These are phyloP conservation scores for Colletotrichum limetticola DNA, from an alignment of 2,329 filamentous ascomycete genomes.

Conservation along the genomic window DNA sequence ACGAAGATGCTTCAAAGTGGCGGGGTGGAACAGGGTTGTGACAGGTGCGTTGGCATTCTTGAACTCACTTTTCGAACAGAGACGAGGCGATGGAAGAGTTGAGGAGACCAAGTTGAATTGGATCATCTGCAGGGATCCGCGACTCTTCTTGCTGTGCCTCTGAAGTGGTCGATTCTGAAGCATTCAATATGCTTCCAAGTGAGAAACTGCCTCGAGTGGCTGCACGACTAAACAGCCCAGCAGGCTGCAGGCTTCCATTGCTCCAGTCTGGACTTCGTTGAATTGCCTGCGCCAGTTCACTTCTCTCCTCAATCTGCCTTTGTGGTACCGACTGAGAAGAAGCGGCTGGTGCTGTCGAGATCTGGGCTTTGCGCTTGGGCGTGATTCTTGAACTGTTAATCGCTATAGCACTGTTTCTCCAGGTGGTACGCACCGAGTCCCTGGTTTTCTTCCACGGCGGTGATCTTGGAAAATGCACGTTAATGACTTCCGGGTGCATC, in stretches of 20 bases:
- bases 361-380: background rate
- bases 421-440: slow-evolving; percentile 42
- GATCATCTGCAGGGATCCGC: background rate
- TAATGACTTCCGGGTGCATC: slow-evolving; percentile 49
- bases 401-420: background rate
- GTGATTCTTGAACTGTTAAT: background rate
- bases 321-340: background rate
- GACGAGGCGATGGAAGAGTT: slow-evolving; percentile 19
- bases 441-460: slow-evolving; percentile 51
- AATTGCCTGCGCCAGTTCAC: background rate
- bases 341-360: background rate
- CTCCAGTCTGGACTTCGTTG: slow-evolving; percentile 24
- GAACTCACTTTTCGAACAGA: slow-evolving; percentile 15
- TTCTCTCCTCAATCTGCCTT: background rate
- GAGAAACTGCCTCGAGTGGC: slow-evolving; percentile 48
- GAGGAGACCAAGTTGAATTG: slow-evolving; percentile 4
- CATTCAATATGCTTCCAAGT: slow-evolving; percentile 44
- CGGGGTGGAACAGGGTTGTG: background rate
- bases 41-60: background rate
- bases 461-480: slow-evolving; percentile 51
- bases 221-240: slow-evolving; percentile 46
- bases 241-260: slow-evolving; percentile 43
- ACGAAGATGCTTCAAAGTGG: background rate
- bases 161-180: background rate
- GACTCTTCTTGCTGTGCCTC: background rate